Evolutionary conservation across 2,329 filamentous ascomycete genomes (phyloP).

Genomic region (Zymoseptoria crescenta): DNA sequence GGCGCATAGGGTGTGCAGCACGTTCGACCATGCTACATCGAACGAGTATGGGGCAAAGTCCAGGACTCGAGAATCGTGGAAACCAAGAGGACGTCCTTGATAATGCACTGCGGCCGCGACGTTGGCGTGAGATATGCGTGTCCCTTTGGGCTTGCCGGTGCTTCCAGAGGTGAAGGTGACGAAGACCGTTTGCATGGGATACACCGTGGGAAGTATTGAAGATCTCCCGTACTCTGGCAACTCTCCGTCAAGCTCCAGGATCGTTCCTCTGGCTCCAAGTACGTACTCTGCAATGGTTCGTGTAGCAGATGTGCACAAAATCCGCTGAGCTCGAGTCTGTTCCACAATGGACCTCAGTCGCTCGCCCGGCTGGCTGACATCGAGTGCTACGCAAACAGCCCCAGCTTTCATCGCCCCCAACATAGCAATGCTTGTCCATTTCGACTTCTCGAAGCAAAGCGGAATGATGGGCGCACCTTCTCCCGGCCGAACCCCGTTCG

Average conservation of each 20-base stretch:
- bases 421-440: conserved; percentile 28
- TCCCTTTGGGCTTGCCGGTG: conserved; percentile 11
- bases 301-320: neutral
- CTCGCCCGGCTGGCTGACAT: conserved; percentile 19
- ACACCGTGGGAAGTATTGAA: neutral
- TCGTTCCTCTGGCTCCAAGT: neutral
- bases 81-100: conserved; percentile 5
- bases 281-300: neutral
- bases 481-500: neutral
- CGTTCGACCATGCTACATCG: conserved; percentile 11
- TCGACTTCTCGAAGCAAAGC: conserved; percentile 32
- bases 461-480: conserved; percentile 27
- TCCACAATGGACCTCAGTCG: conserved; percentile 5
- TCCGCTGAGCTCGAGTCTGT: neutral
- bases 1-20: conserved; percentile 8
- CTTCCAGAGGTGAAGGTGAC: conserved; percentile 11
- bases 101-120: conserved; percentile 1
- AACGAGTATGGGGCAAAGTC: conserved; percentile 18
- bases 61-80: conserved; percentile 12
- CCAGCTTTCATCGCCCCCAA: conserved; percentile 32
- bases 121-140: conserved; percentile 3
- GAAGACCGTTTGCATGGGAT: conserved; percentile 3
- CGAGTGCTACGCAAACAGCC: conserved; percentile 31
- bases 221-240: neutral
- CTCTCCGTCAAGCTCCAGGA: neutral